Evolutionary conservation across 495 filamentous ascomycete genomes (phyloP), one percentile per base, ranked within the genome.

Genomic region (Pyrenula aspistea): DNA sequence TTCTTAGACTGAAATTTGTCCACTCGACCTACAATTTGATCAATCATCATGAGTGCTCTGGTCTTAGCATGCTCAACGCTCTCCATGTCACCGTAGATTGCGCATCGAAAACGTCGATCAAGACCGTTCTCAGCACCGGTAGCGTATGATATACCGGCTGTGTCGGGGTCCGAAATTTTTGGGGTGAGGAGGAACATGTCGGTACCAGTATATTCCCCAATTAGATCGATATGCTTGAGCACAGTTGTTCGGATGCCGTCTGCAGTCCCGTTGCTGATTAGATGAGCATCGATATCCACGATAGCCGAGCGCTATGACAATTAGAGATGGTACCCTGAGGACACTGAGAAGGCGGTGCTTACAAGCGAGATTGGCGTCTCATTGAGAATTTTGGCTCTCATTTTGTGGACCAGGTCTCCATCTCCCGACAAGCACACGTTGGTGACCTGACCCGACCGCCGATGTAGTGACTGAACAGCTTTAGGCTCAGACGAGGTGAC

Each of bases 11-110:
- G 25, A 12, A 31, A 49, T 12, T 49, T 15, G 8, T 20, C 22
- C 10, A 19, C 19, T 52, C 21, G 59, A 74, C 88, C 63, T 81
- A 97, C 91, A 73, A 97, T 83, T 75, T 91, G 86, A 67, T 98
- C 93, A 65, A 98, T 96, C 77, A 96, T 89, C 71, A 97, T 92
- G 65, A 98, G 78, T 25, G 96, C 83, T 58, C 92, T 78, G 1
- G 91, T 96, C 79, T 97, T 97, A 57, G 94, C 94, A 72, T 96
- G 90, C 71, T 98, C 93, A 10, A 88, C 84, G 65, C 88, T 95
- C 71, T 97, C 86, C 75, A 90, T 83, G 68, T 97, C 93, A 31
- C 94, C 94, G 62, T 92, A 97, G 60, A 98, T 94, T 55, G 86
- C 87, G 55, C 96, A 85, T 57, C 91, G 84, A 70, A 95, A 85